These are phyloP conservation scores for Penicillium lagena DNA, from an alignment of 495 filamentous ascomycete species.

Conservation along the genomic window DNA sequence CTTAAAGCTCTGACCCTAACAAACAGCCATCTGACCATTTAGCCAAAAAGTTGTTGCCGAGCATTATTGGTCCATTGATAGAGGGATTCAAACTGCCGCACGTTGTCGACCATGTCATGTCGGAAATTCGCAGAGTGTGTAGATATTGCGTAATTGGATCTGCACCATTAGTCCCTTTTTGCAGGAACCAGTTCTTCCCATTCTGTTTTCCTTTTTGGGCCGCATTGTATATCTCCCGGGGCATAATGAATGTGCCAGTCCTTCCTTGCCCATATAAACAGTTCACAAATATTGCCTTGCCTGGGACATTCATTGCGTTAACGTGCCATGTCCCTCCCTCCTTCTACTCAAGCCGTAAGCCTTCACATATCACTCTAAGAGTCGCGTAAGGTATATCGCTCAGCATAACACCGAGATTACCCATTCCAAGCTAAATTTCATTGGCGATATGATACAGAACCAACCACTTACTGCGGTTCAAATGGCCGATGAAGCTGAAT, in stretches of 20 bases:
- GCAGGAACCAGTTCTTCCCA: background rate
- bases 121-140: background rate
- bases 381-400: no score
- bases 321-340: no score
- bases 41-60: background rate
- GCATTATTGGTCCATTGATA: background rate
- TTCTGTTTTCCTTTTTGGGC: background rate
- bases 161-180: background rate
- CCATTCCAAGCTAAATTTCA: no score
- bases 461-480: no score
- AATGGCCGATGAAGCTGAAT: no score
- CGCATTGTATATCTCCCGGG: background rate
- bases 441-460: no score
- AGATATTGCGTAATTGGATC: background rate
- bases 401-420: no score
- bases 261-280: background rate
- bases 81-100: background rate
- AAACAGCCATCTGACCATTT: background rate
- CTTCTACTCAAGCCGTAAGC: no score
- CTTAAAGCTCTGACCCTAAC: background rate
- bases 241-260: background rate
- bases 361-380: no score
- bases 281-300: background rate
- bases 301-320: background rate
- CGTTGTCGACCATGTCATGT: background rate